These are phyloP conservation scores for Bonnemaisonia californica DNA, from an alignment of 31 red algal species.

Conservation along the genomic window DNA sequence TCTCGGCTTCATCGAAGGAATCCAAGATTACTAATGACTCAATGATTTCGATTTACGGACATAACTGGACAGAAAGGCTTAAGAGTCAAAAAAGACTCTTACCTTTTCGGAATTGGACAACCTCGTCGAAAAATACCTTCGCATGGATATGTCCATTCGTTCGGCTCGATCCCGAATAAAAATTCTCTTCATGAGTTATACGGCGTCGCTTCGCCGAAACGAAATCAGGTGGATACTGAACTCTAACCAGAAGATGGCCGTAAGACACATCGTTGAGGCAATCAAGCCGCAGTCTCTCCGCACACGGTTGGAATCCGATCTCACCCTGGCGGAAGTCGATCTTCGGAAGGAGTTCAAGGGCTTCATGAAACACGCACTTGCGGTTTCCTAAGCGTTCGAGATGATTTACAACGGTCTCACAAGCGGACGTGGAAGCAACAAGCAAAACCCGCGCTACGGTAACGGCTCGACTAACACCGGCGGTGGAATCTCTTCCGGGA, in stretches of 20 bases:
- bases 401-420: not conserved
- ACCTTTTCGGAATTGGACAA: slow-evolving; percentile 14
- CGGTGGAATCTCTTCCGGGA: too few species aligned
- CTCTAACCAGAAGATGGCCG: not conserved
- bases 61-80: slow-evolving; percentile 16
- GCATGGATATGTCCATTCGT: slow-evolving; percentile 6
- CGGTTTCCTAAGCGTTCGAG: slow-evolving; percentile 29
- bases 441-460: too few species aligned
- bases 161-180: slow-evolving; percentile 2
- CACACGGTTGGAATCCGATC: not conserved
- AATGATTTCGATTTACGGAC: not conserved
- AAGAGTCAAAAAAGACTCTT: slow-evolving; percentile 29
- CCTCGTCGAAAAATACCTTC: slow-evolving; percentile 6
- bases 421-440: too few species aligned
- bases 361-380: slow-evolving; percentile 42
- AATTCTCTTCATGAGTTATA: slow-evolving; percentile 8
- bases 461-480: too few species aligned
- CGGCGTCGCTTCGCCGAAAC: not conserved
- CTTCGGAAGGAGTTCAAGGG: slow-evolving; percentile 28
- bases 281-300: not conserved
- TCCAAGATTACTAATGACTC: not conserved
- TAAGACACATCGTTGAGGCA: slow-evolving; percentile 4
- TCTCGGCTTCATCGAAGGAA: slow-evolving; percentile 4
- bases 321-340: slow-evolving; percentile 4
- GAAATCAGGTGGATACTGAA: slow-evolving; percentile 1